A percentile compares a stretch with the other conserved stretches of the same genome.
Evolutionary conservation across 1,284 basidiomycete genomes (phyloP).

Genomic region (Microbotryomycetes sp.): DNA sequence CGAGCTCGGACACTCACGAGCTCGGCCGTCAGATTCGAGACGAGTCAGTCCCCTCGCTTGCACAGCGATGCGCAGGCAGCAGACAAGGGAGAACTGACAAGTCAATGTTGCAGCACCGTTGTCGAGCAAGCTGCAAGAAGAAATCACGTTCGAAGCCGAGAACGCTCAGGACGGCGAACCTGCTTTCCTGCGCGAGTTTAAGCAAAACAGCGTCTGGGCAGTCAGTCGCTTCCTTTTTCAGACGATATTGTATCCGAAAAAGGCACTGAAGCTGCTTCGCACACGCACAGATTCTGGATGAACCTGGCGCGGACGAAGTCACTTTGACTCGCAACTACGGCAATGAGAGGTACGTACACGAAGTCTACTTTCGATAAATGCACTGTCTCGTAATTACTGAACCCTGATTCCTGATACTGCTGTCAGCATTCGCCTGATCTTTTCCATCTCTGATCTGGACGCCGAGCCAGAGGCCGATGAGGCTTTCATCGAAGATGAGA

Average conservation of each 20-base stretch:
- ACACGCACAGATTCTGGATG: conserved; percentile 58
- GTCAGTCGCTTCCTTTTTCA: conserved; percentile 43
- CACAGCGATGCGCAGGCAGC: background rate
- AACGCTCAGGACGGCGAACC: conserved; percentile 50
- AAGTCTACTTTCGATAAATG: conserved; percentile 41
- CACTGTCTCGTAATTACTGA: conserved; percentile 21
- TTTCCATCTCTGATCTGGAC: conserved; percentile 72
- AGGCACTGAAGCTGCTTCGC: background rate
- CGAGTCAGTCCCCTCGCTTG: background rate
- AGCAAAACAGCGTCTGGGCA: conserved; percentile 65
- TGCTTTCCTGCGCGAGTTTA: conserved; percentile 71
- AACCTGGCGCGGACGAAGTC: conserved; percentile 71
- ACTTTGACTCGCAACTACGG: conserved; percentile 74
- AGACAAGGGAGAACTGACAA: background rate
- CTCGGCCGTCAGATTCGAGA: background rate
- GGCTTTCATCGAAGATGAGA: conserved; percentile 39
- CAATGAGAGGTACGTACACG: conserved; percentile 69
- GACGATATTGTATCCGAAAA: background rate
- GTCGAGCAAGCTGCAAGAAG: conserved; percentile 66
- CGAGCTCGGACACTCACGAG: background rate
- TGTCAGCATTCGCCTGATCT: conserved; percentile 64
- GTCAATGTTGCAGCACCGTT: conserved; percentile 48
- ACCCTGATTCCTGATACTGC: conserved; percentile 19
- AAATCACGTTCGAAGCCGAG: conserved; percentile 78
- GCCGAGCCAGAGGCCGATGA: conserved; percentile 40